These are phyloP conservation scores for Colletotrichum sublineola DNA, from an alignment of 2,329 filamentous ascomycete genomes.

Conservation along the genomic window DNA sequence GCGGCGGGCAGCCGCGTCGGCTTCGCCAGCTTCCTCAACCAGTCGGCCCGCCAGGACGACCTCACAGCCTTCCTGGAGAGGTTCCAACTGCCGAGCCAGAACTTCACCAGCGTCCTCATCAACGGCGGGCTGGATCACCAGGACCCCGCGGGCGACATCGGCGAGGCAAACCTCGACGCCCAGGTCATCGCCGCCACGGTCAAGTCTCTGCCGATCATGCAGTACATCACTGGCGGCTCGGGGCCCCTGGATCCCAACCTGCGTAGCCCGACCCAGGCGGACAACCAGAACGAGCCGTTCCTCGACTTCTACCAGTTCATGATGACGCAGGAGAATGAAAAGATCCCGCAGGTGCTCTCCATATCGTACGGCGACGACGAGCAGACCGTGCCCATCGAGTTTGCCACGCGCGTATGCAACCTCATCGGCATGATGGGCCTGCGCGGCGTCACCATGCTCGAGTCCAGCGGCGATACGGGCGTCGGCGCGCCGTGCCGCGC, in stretches of 20 bases:
- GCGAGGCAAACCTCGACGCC: constrained; percentile 75
- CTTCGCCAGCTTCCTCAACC: constrained; percentile 65
- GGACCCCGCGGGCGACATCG: constrained; percentile 45
- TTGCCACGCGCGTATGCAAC: constrained; percentile 70
- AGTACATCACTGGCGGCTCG: constrained; percentile 47
- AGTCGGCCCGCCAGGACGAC: constrained; percentile 63
- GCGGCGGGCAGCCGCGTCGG: constrained; percentile 61
- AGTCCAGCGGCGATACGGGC: constrained; percentile 71
- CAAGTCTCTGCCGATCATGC: constrained; percentile 45
- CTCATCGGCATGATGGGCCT: constrained; percentile 74
- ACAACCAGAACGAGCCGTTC: constrained; percentile 76
- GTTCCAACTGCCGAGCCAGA: constrained; percentile 58
- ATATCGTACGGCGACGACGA: constrained; percentile 79
- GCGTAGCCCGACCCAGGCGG: constrained; percentile 44
- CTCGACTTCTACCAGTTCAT: constrained; percentile 74
- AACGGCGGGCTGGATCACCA: constrained; percentile 58
- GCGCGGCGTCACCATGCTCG: constrained; percentile 73
- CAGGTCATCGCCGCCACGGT: constrained; percentile 73
- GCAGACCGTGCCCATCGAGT: constrained; percentile 70
- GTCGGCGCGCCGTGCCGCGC: constrained; percentile 66
- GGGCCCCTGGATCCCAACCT: constrained; percentile 50
- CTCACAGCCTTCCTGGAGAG: constrained; percentile 52
- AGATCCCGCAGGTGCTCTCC: constrained; percentile 71
- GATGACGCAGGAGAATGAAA: constrained; percentile 61
- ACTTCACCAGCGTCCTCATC: constrained; percentile 57